These are phyloP conservation scores for Sesbania bispinosa DNA, from an alignment of 306 rosid species.

Conservation along the genomic window DNA sequence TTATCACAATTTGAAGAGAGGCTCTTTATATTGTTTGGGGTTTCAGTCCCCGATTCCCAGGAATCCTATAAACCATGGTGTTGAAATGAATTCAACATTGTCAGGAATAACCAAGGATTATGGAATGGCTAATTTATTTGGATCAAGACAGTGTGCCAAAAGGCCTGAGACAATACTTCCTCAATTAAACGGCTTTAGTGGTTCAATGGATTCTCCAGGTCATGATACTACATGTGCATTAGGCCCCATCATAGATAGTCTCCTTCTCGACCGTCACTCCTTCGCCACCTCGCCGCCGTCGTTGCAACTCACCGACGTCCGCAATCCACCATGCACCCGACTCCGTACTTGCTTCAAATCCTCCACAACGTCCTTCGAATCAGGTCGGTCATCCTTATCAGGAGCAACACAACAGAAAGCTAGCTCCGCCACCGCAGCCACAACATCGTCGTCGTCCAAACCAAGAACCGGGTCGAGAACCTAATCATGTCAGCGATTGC, in stretches of 20 bases:
- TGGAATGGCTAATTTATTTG: slow-evolving; percentile 22
- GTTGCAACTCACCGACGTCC: slow-evolving; percentile 24
- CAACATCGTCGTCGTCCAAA: slow-evolving; percentile 30
- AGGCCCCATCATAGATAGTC: too few relatives aligned
- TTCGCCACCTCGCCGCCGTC: slow-evolving; percentile 28
- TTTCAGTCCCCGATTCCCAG: slow-evolving; percentile 22
- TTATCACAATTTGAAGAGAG: slow-evolving; percentile 22
- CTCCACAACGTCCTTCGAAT: slow-evolving; percentile 74
- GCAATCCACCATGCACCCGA: not conserved
- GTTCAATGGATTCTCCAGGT: slow-evolving; percentile 30
- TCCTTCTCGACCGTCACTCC: slow-evolving; percentile 2
- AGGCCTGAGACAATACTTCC: slow-evolving; percentile 9
- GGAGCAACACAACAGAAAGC: slow-evolving; percentile 94
- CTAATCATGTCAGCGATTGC: slow-evolving; percentile 77
- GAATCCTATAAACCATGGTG: slow-evolving; percentile 6
- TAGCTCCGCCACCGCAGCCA: slow-evolving; percentile 67
- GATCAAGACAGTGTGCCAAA: slow-evolving; percentile 6
- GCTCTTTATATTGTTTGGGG: slow-evolving; percentile 11
- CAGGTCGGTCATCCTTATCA: slow-evolving; percentile 91
- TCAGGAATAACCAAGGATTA: slow-evolving; percentile 21
- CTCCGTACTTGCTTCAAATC: slow-evolving; percentile 56
- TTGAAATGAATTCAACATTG: slow-evolving; percentile 25
- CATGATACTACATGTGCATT: slow-evolving; percentile 35
- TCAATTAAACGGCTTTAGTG: slow-evolving; percentile 26
- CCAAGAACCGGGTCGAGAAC: slow-evolving; percentile 69